A percentile compares a stretch with the other conserved stretches of the same genome.
Evolutionary conservation across 148 eudicot species (phyloP).

Genomic region (Diospyros lotus): DNA sequence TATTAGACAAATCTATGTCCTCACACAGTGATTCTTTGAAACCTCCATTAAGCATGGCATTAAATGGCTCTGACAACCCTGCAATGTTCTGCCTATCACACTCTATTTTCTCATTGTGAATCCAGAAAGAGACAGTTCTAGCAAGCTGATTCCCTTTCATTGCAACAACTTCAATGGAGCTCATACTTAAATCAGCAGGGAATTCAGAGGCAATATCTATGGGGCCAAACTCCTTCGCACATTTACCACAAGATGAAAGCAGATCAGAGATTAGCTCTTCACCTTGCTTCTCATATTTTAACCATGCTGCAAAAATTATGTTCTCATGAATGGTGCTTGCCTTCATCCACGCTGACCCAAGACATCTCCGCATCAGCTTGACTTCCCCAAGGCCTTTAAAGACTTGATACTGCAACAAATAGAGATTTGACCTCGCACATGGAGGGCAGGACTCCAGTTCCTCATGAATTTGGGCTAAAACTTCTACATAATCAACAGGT

Average conservation of each 20-base stretch:
- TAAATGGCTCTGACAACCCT: conserved; percentile 74
- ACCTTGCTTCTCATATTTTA: conserved; percentile 88
- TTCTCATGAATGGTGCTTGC: conserved; percentile 74
- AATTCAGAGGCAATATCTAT: conserved; percentile 74
- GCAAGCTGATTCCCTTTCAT: conserved; percentile 19
- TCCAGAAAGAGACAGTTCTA: conserved; percentile 54
- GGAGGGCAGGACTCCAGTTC: conserved; percentile 75
- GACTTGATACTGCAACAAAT: conserved; percentile 82
- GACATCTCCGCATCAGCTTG: conserved; percentile 89
- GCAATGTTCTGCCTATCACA: conserved; percentile 85
- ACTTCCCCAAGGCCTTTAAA: conserved; percentile 93
- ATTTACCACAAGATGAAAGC: conserved; percentile 67
- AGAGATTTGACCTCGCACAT: conserved; percentile 57
- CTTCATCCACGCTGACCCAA: conserved; percentile 75
- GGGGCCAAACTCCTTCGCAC: conserved; percentile 60
- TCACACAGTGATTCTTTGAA: conserved; percentile 70
- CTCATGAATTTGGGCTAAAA: conserved; percentile 89
- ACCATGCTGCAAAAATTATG: conserved; percentile 85
- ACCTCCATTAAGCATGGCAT: conserved; percentile 85
- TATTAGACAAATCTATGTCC: conserved; percentile 73
- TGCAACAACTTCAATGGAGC: conserved; percentile 13
- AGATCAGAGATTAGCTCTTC: conserved; percentile 72
- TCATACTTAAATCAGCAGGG: conserved; percentile 21
- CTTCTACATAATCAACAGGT: conserved; percentile 92
- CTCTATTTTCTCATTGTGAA: conserved; percentile 63